Evolutionary conservation across 1,284 basidiomycete genomes (phyloP).

Genomic region (Tilletia indica): DNA sequence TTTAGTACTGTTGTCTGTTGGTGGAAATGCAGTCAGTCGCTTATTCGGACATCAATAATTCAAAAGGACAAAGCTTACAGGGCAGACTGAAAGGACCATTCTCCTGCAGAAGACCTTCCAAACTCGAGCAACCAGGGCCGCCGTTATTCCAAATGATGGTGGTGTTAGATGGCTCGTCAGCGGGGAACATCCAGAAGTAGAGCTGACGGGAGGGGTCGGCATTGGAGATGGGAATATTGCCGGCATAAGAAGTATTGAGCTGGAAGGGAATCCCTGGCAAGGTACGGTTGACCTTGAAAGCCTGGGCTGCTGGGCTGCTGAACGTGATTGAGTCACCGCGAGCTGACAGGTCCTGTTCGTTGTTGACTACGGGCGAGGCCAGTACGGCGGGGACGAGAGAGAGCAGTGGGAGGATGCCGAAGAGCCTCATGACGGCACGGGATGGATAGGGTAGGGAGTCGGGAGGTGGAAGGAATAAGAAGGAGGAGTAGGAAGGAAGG

Average conservation of each 20-base stretch:
- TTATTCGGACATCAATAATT: too few relatives aligned
- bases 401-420: too few relatives aligned
- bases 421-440: too few relatives aligned
- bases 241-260: slow-evolving; percentile 42
- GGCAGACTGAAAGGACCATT: slow-evolving; percentile 73
- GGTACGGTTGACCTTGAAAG: neutral
- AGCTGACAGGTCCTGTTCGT: too few relatives aligned
- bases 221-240: slow-evolving; percentile 37
- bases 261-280: slow-evolving; percentile 40
- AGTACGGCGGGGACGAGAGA: too few relatives aligned
- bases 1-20: slow-evolving; percentile 63
- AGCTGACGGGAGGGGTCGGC: slow-evolving; percentile 59
- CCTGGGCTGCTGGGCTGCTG: neutral
- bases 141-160: slow-evolving; percentile 67
- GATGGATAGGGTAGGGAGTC: too few relatives aligned
- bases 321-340: neutral
- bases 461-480: too few relatives aligned
- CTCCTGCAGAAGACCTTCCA: slow-evolving; percentile 76
- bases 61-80: slow-evolving; percentile 23
- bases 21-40: too few relatives aligned
- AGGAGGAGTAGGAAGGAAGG: neutral
- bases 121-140: slow-evolving; percentile 68
- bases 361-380: too few relatives aligned
- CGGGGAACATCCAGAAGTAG: slow-evolving; percentile 84
- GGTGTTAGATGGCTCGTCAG: slow-evolving; percentile 72